A percentile compares a stretch with the other conserved stretches of the same genome.
Conservation (phyloP, 2,329 filamentous ascomycete genomes). For the Pseudogymnoascus sp. region DNA sequence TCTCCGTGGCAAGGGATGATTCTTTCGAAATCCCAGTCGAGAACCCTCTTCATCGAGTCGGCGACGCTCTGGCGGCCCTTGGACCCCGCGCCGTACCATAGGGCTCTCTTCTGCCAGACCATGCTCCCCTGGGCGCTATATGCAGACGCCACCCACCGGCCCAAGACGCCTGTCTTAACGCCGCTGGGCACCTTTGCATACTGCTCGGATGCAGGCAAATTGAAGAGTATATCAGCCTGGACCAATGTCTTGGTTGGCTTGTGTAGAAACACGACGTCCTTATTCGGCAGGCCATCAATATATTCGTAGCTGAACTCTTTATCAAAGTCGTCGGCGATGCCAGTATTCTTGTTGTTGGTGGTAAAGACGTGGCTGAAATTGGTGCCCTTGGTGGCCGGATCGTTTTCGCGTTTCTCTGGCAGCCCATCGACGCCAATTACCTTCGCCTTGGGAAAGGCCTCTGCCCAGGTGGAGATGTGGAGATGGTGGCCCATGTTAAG, state of each 20-base stretch:
- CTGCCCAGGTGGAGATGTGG: slow-evolving; percentile 75
- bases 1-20: slow-evolving; percentile 89
- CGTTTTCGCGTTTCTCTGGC: slow-evolving; percentile 60
- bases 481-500: slow-evolving; percentile 88
- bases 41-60: slow-evolving; percentile 58
- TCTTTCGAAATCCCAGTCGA: slow-evolving; percentile 71
- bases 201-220: slow-evolving; percentile 76
- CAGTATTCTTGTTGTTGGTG: slow-evolving; percentile 40
- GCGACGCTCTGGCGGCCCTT: slow-evolving; percentile 59
- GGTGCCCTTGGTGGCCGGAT: slow-evolving; percentile 35
- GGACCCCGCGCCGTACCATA: slow-evolving; percentile 61
- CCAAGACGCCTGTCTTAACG: slow-evolving; percentile 31
- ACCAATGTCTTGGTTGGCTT: slow-evolving; percentile 70
- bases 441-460: slow-evolving; percentile 65
- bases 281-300: slow-evolving; percentile 66
- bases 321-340: slow-evolving; percentile 70
- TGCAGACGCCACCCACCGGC: slow-evolving; percentile 40
- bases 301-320: slow-evolving; percentile 77
- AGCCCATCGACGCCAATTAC: slow-evolving; percentile 75
- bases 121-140: slow-evolving; percentile 52
- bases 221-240: slow-evolving; percentile 82
- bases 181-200: slow-evolving; percentile 50
- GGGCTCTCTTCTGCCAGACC: slow-evolving; percentile 66
- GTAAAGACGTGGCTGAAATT: slow-evolving; percentile 60
- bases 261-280: slow-evolving; percentile 79